A percentile compares a stretch with the other conserved stretches of the same genome.
These are phyloP conservation scores for Pilasporangium apinafurcum DNA, from an alignment of 352 stramenopile species.

Conservation along the genomic window DNA sequence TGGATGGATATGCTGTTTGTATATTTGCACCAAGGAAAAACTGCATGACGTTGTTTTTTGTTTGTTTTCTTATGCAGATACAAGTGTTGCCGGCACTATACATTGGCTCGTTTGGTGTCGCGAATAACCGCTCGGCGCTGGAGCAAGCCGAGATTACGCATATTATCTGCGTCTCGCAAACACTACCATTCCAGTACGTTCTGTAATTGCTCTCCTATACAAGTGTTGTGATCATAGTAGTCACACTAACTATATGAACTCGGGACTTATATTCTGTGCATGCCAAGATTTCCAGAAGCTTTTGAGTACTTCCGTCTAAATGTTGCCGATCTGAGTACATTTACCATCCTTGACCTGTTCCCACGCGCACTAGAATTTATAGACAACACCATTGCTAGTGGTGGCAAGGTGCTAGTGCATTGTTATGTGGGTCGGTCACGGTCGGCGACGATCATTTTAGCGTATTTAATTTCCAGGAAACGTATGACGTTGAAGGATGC, in stretches of 20 bases:
- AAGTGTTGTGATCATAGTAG: too few relatives aligned
- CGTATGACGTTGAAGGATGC: slow-evolving; percentile 30
- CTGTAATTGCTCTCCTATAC: background rate
- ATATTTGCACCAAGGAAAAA: too few relatives aligned
- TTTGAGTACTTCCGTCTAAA: slow-evolving; percentile 52
- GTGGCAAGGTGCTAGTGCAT: slow-evolving; percentile 67
- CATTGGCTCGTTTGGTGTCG: slow-evolving; percentile 63
- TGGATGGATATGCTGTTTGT: background rate
- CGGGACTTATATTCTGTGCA: background rate
- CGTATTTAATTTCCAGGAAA: slow-evolving; percentile 43
- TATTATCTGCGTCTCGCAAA: slow-evolving; percentile 45
- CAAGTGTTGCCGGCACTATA: slow-evolving; percentile 40
- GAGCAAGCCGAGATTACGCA: slow-evolving; percentile 36
- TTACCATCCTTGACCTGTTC: slow-evolving; percentile 39
- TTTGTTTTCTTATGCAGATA: slow-evolving; percentile 10
- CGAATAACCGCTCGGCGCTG: slow-evolving; percentile 39
- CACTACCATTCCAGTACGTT: slow-evolving; percentile 20
- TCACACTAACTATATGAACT: too few relatives aligned
- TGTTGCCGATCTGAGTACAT: slow-evolving; percentile 34
- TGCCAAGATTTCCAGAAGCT: slow-evolving; percentile 27
- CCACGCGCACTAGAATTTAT: slow-evolving; percentile 49
- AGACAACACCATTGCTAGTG: slow-evolving; percentile 32
- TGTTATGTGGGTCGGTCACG: slow-evolving; percentile 69
- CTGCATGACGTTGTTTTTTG: too few relatives aligned
- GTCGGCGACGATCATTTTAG: slow-evolving; percentile 60